Conservation (phyloP, 805 yeast genomes). For the Cyberlindnera saturnus region DNA sequence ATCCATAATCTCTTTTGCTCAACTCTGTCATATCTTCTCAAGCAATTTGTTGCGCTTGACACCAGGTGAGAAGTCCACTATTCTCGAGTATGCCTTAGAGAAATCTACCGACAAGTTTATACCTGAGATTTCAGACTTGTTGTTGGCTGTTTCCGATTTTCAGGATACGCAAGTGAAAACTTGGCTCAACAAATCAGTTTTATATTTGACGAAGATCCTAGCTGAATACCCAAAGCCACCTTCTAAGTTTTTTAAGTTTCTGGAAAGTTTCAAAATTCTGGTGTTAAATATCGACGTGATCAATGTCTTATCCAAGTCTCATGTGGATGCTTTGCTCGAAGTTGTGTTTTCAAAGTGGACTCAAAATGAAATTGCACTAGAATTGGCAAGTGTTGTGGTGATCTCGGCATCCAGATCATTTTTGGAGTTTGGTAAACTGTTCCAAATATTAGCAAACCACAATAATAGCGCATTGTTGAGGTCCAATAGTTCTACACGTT, state of each 20-base stretch:
- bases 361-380: constrained; percentile 32
- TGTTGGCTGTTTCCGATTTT: constrained; percentile 9
- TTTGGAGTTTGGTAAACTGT: constrained; percentile 41
- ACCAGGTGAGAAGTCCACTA: constrained; percentile 18
- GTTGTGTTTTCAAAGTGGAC: constrained; percentile 52
- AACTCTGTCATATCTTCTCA: constrained; percentile 24
- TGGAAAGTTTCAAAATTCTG: constrained; percentile 29
- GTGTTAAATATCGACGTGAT: constrained; percentile 27
- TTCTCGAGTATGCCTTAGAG: constrained; percentile 25
- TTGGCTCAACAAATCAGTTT: constrained; percentile 55
- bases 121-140: constrained; percentile 23
- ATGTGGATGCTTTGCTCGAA: constrained; percentile 61
- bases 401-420: constrained; percentile 29
- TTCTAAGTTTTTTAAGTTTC: constrained; percentile 26
- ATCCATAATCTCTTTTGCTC: constrained; percentile 26
- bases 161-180: constrained; percentile 20
- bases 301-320: constrained; percentile 35
- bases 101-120: constrained; percentile 26
- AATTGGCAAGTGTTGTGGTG: constrained; percentile 37
- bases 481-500: constrained; percentile 18
- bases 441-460: constrained; percentile 62
- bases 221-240: constrained; percentile 39
- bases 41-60: constrained; percentile 3
- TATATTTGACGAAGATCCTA: constrained; percentile 58
- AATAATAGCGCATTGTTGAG: constrained; percentile 31